Base-by-base conservation (phyloP, 2,329 filamentous ascomycete genomes). In the Aureobasidium uvarum region DNA sequence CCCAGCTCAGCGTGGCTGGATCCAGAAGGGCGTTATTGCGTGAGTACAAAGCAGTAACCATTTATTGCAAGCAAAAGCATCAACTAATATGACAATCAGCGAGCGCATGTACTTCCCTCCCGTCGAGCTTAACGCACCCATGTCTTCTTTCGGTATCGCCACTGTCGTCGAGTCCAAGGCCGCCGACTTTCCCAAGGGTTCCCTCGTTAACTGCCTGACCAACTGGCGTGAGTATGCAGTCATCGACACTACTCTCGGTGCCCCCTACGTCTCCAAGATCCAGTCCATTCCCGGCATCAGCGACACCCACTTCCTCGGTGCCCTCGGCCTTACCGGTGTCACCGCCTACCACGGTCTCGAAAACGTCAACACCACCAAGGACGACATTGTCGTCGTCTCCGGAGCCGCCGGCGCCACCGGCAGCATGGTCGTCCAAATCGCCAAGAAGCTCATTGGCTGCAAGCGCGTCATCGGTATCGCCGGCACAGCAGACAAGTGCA, bases 1-100 rank as follows among this genome's bases (percentile, higher is more conserved):
- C 71, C 82, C 83, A 1, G 82, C 81, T 3, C 81, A 84, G 70
- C 78, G 82, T 64, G 77, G 75, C 51, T 83, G 81, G 81, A 83
- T 84, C 67, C 74, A 80, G 66, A 71, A 75, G 28, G 63, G 45
- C 36, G 52, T 59, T 6, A 33, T 58, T 3, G 51, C 63, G 63
- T 70, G 66, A 66, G 71, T 73, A 28, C 50, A 54, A 11, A 14
- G n/a, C 13, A 48, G 18, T 14, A 4, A 25, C 39, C 2, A n/a
- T 8, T 8, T n/a, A 14, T 6, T n/a, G 13, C n/a, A 3, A 62
- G 1, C 28, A 31, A 23, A 20, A 46, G 8, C 23, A 33, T 51
- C 45, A 20, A 41, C 45, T 52, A 5, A 62, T 25, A 50, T 20
- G 41, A 11, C 5, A 41, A 20, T 16, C 76, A 54, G 63, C 10